Conservation (phyloP, 176 grass and related monocot species). For the Dendrocalamus sinicus region DNA sequence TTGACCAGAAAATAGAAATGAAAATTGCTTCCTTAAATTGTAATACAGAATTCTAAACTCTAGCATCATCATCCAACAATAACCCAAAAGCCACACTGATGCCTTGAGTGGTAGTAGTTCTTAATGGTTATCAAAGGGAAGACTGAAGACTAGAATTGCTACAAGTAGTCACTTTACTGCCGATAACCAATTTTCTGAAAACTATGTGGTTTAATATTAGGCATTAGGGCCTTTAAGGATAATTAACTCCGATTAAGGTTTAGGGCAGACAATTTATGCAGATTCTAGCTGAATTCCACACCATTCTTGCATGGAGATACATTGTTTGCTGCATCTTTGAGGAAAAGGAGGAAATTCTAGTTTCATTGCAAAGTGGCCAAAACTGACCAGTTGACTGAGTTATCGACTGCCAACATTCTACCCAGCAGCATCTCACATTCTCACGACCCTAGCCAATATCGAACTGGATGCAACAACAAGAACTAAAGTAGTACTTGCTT, state of each 20-base stretch:
- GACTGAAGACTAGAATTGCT: not conserved
- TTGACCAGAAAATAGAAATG: not conserved
- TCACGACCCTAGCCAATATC: not conserved
- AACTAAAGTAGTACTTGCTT: not conserved
- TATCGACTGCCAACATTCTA: not conserved
- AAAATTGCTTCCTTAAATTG: not conserved
- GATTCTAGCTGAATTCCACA: not conserved
- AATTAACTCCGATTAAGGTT: not conserved
- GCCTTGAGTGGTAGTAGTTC: not conserved
- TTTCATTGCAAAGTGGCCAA: not conserved
- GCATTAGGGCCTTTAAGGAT: not conserved
- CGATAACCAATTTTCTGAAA: not conserved
- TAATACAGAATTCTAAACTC: not conserved
- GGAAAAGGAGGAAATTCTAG: not conserved
- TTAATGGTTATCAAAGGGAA: not conserved
- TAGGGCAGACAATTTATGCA: not conserved
- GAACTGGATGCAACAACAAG: not conserved
- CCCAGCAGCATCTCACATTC: not conserved
- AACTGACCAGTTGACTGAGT: not conserved
- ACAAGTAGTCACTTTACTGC: not conserved
- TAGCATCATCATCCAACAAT: not conserved
- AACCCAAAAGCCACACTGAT: not conserved
- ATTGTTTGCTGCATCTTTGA: not conserved
- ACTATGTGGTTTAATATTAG: not conserved
- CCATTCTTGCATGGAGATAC: constrained; percentile 5